phyloP scores from a whole-genome alignment of 345 rosid species.

The Sonneratia caseolaris region DNA sequence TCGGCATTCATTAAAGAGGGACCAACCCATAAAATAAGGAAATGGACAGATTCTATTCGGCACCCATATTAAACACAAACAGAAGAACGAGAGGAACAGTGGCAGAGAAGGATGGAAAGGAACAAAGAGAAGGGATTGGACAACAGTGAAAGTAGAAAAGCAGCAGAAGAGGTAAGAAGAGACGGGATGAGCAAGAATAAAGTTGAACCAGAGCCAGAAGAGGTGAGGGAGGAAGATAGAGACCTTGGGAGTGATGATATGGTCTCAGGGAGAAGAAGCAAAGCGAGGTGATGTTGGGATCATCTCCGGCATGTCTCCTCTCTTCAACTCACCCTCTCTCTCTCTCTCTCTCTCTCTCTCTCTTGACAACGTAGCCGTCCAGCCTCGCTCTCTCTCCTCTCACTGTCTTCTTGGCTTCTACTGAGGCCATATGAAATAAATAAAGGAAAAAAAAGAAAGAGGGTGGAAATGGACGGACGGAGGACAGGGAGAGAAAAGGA shows the following conservation, averaged over 20 bases:
- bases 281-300: conserved; percentile 27
- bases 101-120: not conserved
- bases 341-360: not conserved
- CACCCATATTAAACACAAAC: not conserved
- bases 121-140: not conserved
- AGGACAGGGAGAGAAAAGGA: not conserved
- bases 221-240: not conserved
- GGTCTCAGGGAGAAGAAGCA: conserved; percentile 21
- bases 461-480: not conserved
- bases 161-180: conserved; percentile 6
- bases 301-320: conserved; percentile 43
- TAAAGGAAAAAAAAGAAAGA: not conserved
- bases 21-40: not conserved
- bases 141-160: not conserved
- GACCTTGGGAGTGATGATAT: conserved; percentile 12
- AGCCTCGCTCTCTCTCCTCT: not conserved
- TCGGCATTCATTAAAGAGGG: not conserved
- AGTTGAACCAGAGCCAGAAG: not conserved
- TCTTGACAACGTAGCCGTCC: not conserved
- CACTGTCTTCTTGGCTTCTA: conserved; percentile 2
- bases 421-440: not conserved
- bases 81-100: not conserved
- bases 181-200: conserved; percentile 6
- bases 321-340: conserved; percentile 15
- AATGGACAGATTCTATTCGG: not conserved